These are phyloP conservation scores for Talaromyces adpressus DNA, from an alignment of 495 filamentous ascomycete genomes.

Conservation along the genomic window DNA sequence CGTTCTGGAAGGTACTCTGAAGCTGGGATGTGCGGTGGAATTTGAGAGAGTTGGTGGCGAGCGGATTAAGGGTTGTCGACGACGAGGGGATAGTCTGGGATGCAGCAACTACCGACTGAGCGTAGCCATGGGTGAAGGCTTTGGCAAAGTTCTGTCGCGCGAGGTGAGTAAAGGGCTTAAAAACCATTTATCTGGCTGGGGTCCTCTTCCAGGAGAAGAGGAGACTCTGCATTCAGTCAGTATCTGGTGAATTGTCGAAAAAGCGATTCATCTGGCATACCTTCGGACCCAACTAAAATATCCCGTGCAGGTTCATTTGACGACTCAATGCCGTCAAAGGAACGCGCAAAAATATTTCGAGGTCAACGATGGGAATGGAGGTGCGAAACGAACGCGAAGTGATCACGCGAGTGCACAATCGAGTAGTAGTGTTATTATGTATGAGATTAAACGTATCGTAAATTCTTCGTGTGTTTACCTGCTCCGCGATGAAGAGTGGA, in stretches of 20 bases:
- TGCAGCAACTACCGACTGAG: slow-evolving; percentile 93
- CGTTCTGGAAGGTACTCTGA: slow-evolving; percentile 67
- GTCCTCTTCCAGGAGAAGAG: slow-evolving; percentile 46
- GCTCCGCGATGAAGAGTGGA: slow-evolving; percentile 1
- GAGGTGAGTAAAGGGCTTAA: slow-evolving; percentile 78
- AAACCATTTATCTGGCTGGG: slow-evolving; percentile 68
- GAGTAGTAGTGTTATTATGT: neutral
- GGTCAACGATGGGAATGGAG: neutral
- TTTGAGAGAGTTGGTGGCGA: slow-evolving; percentile 46
- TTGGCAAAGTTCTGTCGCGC: slow-evolving; percentile 95
- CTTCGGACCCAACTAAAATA: slow-evolving; percentile 39
- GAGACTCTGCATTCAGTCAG: slow-evolving; percentile 28
- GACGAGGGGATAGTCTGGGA: slow-evolving; percentile 82
- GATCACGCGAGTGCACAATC: neutral
- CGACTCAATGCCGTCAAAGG: slow-evolving; percentile 47
- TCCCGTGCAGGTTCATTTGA: slow-evolving; percentile 61
- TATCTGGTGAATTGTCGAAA: neutral
- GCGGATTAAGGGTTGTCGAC: slow-evolving; percentile 49
- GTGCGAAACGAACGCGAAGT: neutral
- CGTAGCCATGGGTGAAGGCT: slow-evolving; percentile 94
- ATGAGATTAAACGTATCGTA: neutral
- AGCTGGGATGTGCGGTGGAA: slow-evolving; percentile 60
- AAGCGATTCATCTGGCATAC: slow-evolving; percentile 22
- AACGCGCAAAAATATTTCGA: slow-evolving; percentile 41
- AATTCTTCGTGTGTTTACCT: neutral